Conservation (phyloP, 345 rosid species). For the Pelargonium nanum region DNA sequence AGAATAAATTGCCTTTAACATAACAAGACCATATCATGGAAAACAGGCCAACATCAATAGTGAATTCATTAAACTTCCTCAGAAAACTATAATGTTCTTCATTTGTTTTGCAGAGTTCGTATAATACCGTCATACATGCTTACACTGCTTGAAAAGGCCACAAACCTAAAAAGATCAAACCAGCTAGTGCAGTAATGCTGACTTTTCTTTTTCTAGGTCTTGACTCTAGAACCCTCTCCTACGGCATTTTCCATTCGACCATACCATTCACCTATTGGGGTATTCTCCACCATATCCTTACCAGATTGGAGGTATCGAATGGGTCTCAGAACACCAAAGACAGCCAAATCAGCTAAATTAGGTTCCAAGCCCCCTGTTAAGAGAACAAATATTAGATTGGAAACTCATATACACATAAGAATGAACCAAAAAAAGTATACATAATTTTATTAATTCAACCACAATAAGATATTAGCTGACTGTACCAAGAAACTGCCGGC, state of each 20-base stretch:
- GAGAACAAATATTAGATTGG: background rate
- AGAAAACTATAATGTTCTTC: too few relatives aligned
- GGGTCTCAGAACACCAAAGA: slow-evolving; percentile 86
- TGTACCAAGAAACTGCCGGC: slow-evolving; percentile 58
- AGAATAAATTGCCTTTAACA: too few relatives aligned
- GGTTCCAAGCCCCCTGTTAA: slow-evolving; percentile 67
- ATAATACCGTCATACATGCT: background rate
- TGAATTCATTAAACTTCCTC: too few relatives aligned
- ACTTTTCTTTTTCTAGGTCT: slow-evolving; percentile 14
- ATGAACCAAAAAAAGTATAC: too few relatives aligned
- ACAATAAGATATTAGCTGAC: background rate
- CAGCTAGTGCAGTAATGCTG: background rate
- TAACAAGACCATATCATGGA: too few relatives aligned
- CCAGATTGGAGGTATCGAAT: slow-evolving; percentile 69
- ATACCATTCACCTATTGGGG: slow-evolving; percentile 80
- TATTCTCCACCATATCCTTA: slow-evolving; percentile 83
- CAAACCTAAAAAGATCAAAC: background rate
- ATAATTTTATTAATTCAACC: slow-evolving; percentile 9
- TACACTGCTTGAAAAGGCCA: background rate
- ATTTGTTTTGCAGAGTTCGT: too few relatives aligned
- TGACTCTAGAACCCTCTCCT: slow-evolving; percentile 51
- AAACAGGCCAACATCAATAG: too few relatives aligned
- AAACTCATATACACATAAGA: too few relatives aligned
- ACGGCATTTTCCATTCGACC: slow-evolving; percentile 60
- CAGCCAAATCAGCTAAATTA: slow-evolving; percentile 87